Evolutionary conservation across 306 rosid species (phyloP), one percentile per base, ranked within the genome.

Genomic region (Phaseolus lunatus): DNA sequence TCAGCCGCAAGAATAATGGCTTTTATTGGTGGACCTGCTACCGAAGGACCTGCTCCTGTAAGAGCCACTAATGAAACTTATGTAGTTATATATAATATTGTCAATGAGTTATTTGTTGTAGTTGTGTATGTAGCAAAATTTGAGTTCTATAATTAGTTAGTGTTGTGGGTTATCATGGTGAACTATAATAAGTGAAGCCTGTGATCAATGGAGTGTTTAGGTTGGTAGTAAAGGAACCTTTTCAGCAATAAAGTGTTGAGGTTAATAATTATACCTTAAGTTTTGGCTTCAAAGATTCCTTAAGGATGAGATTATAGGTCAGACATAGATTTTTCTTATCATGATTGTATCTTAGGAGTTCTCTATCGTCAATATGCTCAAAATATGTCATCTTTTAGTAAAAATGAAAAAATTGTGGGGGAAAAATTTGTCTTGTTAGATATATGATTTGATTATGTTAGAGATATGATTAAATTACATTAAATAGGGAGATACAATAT

Each of bases 1-100:
- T 87, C 97, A 2, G 97, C 94, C 0, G 99, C 97, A 3, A 89
- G 99, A 68, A 95, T 92, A 52, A 88, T 95, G 91, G 98, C 99
- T 0, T 95, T 95, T 68, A 87, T 91, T 66, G 99, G 99, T 3
- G 99, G 99, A 70, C 99, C 99, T 0, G 89, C 99, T 1, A 95
- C 98, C 1, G 97, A 95, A 87, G 99, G 98, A 61, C 89, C 90
- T 26, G 99, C 92, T 54, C 85, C 99, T 70, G 99, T 95, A 89
- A 92, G 97, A 56, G 79, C 45, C 82, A 50, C 57, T 75, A 15
- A 16, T 76, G 59, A 73, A 69, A 19, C 71, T 75, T 31, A 8
- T 75, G 26, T 63, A 56, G n/a, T 41, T 18, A 43, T 75, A 12
- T 11, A 35, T 22, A 14, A 43, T 59, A 1, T 48, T 23, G 79